Base-by-base conservation (phyloP, 768 basidiomycete species). In the Tylopilus vinaceipallidus region DNA sequence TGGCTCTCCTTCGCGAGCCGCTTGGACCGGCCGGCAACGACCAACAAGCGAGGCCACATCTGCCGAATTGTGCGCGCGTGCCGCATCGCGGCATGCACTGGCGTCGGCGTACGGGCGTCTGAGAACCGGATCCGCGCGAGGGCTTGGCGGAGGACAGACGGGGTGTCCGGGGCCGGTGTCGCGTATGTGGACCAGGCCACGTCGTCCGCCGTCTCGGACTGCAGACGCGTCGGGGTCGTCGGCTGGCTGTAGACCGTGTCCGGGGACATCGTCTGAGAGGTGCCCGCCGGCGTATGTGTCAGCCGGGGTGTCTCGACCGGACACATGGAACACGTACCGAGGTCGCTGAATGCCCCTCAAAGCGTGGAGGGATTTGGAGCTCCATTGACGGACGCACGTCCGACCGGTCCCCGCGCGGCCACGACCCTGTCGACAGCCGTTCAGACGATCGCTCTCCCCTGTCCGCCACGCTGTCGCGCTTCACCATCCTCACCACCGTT, bases 131-230 rank as follows among this genome's bases (percentile, higher is more conserved):
- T 78, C 16, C 85, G 81, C 0, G 76, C 67, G 2, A 82, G 70
- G 4, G 82, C 77, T 2, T 55, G 49, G 4, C 58, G 54, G 11
- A 69, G 43, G 0, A 48, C 14, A 1, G 55, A 22, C 10, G 49
- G 24, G 59, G 2, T 12, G 3, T 19, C 27, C 7, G 17, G 9
- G 19, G 30, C n/a, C 5, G 70, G 66, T 9, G 70, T 52, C 2
- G 81, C 75, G 59, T 84, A 92, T 43, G 74, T 79, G 1, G 71
- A 69, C 91, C 92, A 94, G 1, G 77, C 65, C 43, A 93, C 71
- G 53, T 83, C 82, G 63, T 98, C 95, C 0, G 91, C 93, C 0
- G 86, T 91, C 47, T 90, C 86, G 0, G 89, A 92, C 52, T 85
- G 83, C 53, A 95, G 58, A 6, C 77, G 77, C 19, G 76, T 82